phyloP scores from a whole-genome alignment of 192 early-diverging fungal genomes.

The Coemansia sp. region DNA sequence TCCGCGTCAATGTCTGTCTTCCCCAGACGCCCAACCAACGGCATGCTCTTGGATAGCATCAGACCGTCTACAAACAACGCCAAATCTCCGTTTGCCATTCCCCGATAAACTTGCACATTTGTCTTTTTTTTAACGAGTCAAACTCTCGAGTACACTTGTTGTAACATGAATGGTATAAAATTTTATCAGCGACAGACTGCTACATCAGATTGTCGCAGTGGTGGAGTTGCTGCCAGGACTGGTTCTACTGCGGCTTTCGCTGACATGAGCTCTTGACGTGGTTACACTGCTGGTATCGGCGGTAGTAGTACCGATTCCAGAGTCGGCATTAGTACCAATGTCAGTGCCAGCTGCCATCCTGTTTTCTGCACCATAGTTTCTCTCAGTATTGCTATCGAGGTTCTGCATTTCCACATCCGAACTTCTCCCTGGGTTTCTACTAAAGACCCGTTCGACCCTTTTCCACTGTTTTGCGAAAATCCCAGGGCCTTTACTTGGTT shows the following conservation, averaged over 20 bases:
- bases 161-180: background rate
- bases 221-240: background rate
- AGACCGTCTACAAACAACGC: constrained; percentile 8
- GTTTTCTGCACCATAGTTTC: too few relatives aligned
- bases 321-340: too few relatives aligned
- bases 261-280: constrained; percentile 16
- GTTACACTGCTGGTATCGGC: too few relatives aligned
- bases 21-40: constrained; percentile 36
- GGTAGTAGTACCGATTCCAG: too few relatives aligned
- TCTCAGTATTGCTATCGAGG: too few relatives aligned
- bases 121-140: background rate
- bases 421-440: too few relatives aligned
- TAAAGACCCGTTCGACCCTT: too few relatives aligned
- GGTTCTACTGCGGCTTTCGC: constrained; percentile 11
- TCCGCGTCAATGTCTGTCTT: constrained; percentile 29
- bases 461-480: too few relatives aligned
- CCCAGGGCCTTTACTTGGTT: background rate
- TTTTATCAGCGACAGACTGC: background rate
- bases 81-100: background rate
- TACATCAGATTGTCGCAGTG: too few relatives aligned
- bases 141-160: too few relatives aligned
- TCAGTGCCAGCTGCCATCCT: too few relatives aligned
- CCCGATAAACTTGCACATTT: constrained; percentile 2
- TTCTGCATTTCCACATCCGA: too few relatives aligned
- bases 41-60: constrained; percentile 31